phyloP scores from a whole-genome alignment of 352 stramenopile genomes.

The Phytophthora citrophthora region DNA sequence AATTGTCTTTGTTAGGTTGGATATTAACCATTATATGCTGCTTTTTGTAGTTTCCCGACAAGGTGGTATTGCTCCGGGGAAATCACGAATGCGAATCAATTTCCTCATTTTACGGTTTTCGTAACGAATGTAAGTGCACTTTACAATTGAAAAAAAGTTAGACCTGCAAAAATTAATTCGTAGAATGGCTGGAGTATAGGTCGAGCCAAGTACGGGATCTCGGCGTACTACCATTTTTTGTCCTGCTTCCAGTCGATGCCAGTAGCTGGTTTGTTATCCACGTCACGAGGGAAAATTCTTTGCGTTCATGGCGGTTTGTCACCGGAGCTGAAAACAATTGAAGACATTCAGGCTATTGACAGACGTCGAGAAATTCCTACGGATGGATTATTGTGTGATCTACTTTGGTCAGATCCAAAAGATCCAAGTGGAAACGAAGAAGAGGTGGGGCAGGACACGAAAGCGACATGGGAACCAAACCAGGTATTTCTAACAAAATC shows the following conservation, averaged over 20 bases:
- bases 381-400: conserved; percentile 67
- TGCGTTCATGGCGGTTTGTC: conserved; percentile 81
- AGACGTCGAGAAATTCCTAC: conserved; percentile 69
- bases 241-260: conserved; percentile 81
- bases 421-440: neutral
- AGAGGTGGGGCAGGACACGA: conserved; percentile 4
- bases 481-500: conserved; percentile 5
- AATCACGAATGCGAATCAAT: conserved; percentile 90
- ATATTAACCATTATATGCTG: neutral
- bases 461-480: conserved; percentile 31
- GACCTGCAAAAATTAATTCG: neutral
- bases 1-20: too few relatives aligned
- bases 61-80: conserved; percentile 73
- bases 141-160: neutral
- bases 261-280: conserved; percentile 60
- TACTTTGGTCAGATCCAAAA: conserved; percentile 68
- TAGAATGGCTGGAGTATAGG: conserved; percentile 21
- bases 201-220: conserved; percentile 81
- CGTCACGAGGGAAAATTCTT: conserved; percentile 55
- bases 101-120: conserved; percentile 87
- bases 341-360: conserved; percentile 68
- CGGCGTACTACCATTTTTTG: conserved; percentile 82
- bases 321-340: conserved; percentile 50
- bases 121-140: conserved; percentile 66
- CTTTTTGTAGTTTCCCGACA: conserved; percentile 48